Evolutionary conservation across 345 rosid species (phyloP), one percentile per base, ranked within the genome.

Genomic region (Hibiscus mutabilis): DNA sequence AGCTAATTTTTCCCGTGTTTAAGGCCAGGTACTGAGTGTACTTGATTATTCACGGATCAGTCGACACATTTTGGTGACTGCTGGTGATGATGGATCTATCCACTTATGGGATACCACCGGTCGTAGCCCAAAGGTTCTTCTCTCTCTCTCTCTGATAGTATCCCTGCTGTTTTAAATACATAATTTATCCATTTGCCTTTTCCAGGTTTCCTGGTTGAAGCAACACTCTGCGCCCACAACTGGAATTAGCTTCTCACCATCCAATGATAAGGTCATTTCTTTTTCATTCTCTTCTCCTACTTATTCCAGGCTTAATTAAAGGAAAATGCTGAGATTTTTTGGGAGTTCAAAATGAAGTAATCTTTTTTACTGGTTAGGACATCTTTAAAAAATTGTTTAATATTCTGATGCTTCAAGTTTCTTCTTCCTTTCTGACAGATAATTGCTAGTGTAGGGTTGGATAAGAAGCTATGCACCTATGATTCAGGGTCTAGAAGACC

Each of bases 31-130:
- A 73, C 80, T 96, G 64, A 88, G 94, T 85, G 94, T 91, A 87
- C 96, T 96, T 77, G 99, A 96, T 79, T 92, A 90, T 89, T 92
- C 99, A 40, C 81, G 93, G 79, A 81, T 81, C 72, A 90, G 97
- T 77, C 87, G 97, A 35, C 99, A 92, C 78, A 88, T 96, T 77
- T 82, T 96, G 85, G 91, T 87, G 64, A 89, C 97, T 76, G 94
- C 99, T 46, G 99, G 99, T 65, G 98, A 96, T 86, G 99, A 96
- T 81, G 99, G 99, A 11, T 88, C 99, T 63, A 84, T 89, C 33
- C 96, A 89, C 81, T 80, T 96, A 73, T 96, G 99, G 99, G 99
- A 96, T 73, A 88, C 96, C 40, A 92, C 96, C 72, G 92, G 97
- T 65, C 92, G 95, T 58, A 85, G 79, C 80, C 97, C 98, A 42